Base-by-base conservation (phyloP, 78 protist species). In the Dictyostelium intermedium region DNA sequence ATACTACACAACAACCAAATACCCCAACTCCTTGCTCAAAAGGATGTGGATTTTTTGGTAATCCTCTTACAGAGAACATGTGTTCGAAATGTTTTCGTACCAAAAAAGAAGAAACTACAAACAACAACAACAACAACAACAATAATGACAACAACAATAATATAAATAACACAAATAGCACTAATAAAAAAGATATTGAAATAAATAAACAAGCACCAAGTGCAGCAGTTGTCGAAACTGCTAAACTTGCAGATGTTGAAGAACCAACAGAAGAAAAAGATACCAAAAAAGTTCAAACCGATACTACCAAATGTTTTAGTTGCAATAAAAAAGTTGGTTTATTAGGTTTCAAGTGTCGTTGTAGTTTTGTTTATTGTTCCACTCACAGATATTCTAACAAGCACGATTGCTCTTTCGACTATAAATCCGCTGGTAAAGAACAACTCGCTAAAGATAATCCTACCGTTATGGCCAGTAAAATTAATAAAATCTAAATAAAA, bases 321-420 rank as follows among this genome's bases (percentile, higher is more conserved):
- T 97, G 98, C 84, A 61, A 61, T 85, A 95, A 95, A 95, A 87
- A 91, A 41, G 93, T 97, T 78, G 98, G 98, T 30, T 76, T 97
- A 11, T 80, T 93, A 37, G 98, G 97, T 66, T 95, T 97, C 35
- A 73, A 92, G 41, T 97, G 98, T 92, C 92, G 96, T 32, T 97
- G 98, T 82, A 92, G 83, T 1, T 91, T 82, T 82, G 83, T 82
- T 61, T 97, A 50, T 83, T 97, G 98, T 82, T 83, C 97, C 3
- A 32, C 63, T 70, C 98, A 97, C 39, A 89, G 98, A 74, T 92
- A 95, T 39, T 69, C 97, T 0, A 97, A 97, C 70, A 84, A 89
- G 25, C 98, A 97, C 97, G 94, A 85, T 20, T 97, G 98, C 41
- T 7, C 84, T 9, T 97, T 93, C 47, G 98, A 97, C 56, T 95